These are phyloP conservation scores for Coemansia sp. DNA, from an alignment of 192 early-diverging fungal species.

Conservation along the genomic window DNA sequence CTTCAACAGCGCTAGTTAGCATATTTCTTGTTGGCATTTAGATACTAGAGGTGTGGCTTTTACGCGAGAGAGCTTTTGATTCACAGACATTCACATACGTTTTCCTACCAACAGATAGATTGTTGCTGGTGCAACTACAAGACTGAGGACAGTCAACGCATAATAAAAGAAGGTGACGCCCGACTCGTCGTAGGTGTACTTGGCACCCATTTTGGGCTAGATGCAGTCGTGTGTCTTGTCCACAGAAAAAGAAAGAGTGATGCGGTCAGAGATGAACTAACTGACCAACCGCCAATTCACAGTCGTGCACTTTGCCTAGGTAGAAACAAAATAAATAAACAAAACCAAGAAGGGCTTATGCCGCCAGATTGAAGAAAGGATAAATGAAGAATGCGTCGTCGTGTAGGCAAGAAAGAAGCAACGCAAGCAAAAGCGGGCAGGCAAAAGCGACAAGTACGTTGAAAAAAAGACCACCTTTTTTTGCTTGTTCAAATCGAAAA, in stretches of 20 bases:
- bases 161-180: slow-evolving; percentile 96
- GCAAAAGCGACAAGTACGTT: background rate
- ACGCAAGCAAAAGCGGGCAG: background rate
- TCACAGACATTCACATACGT: slow-evolving; percentile 9
- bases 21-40: too few relatives aligned
- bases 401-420: slow-evolving; percentile 3
- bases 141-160: slow-evolving; percentile 76
- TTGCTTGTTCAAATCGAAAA: too few relatives aligned
- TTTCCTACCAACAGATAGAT: slow-evolving; percentile 52
- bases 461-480: too few relatives aligned
- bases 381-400: too few relatives aligned
- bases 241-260: slow-evolving; percentile 1
- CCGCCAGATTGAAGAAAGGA: background rate
- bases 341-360: background rate
- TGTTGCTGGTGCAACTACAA: slow-evolving; percentile 81
- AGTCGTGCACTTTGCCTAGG: background rate
- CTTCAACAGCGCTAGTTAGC: too few relatives aligned
- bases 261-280: background rate
- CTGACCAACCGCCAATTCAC: background rate
- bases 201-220: slow-evolving; percentile 57
- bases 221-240: slow-evolving; percentile 10
- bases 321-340: slow-evolving; percentile 5
- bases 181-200: slow-evolving; percentile 93
- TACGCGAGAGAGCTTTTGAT: too few relatives aligned
- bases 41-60: too few relatives aligned